Evolutionary conservation across 495 filamentous ascomycete genomes (phyloP), one percentile per base, ranked within the genome.

Genomic region (Lasiosphaeria hispida): DNA sequence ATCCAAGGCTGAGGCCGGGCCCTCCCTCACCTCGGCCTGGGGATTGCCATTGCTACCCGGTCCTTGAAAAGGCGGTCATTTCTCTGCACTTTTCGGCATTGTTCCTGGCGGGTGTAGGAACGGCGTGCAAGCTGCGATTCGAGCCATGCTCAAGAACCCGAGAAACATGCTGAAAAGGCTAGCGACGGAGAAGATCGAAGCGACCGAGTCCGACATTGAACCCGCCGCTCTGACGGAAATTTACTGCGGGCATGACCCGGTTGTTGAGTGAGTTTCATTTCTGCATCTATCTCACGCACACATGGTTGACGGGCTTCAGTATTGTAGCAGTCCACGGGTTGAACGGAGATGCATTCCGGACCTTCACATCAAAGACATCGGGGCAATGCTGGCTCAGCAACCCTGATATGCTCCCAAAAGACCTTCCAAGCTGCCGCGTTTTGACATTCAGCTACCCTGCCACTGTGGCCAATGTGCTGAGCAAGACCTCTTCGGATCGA

Each of bases 371-470:
- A 10, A 18, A 38, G 48, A 19, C 48, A 15, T 18, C 35, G 3
- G 48, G 48, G 36, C 48, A 19, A 52, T 52, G 48, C 17, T 52
- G 48, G 48, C 48, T 52, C 3, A 37, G 33, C 15, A 33, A 52
- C 15, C 35, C 48, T 10, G 48, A 52, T 6, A 52, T 52, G 48
- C 35, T 52, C n/a, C 48, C 48, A 14, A 52, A 39, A 52, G 48
- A 52, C n/a, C 48, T 52, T 19, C 48, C 48, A n/a, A 30, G 13
- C 35, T 52, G 48, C 35, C 48, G 48, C 14, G 35, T 52, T 11
- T 19, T 52, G 35, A 52, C 48, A 39, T 52, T 52, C 48, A 52
- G 48, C 15, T 52, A 52, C 48, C 48, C 48, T 9, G 48, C 48
- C 18, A 38, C 36, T 10, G 48, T 52, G 34, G 48, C 48, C 4